Conservation (phyloP, 495 filamentous ascomycete genomes). For the Penicillium daleae region DNA sequence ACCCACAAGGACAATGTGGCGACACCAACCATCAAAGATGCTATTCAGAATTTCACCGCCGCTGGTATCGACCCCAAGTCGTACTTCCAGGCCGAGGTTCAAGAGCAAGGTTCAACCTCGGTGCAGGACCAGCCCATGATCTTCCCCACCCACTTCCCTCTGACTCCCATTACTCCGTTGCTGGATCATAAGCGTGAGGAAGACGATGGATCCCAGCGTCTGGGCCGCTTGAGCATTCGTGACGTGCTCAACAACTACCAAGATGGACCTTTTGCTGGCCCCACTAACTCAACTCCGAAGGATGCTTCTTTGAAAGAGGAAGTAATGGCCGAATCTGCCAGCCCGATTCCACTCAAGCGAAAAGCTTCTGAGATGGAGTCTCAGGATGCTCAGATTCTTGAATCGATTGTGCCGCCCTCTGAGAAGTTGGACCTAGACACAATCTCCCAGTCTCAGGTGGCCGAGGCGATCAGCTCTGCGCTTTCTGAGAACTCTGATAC, state of each 20-base stretch:
- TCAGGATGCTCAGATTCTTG: constrained; percentile 15
- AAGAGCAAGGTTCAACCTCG: background rate
- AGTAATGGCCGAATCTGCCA: background rate
- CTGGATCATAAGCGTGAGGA: constrained; percentile 7
- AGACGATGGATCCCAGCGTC: background rate
- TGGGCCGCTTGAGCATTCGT: constrained; percentile 6
- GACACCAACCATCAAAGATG: background rate
- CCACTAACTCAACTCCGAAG: background rate
- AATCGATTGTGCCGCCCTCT: constrained; percentile 16
- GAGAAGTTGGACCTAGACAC: constrained; percentile 34
- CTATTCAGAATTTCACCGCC: background rate
- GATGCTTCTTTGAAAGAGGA: background rate
- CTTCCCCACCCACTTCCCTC: constrained; percentile 15
- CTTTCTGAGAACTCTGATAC: constrained; percentile 20
- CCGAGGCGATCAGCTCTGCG: constrained; percentile 25
- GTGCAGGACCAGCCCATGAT: background rate
- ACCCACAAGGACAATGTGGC: background rate
- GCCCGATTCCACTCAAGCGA: constrained; percentile 33
- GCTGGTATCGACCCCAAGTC: background rate
- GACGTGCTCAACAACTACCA: constrained; percentile 9
- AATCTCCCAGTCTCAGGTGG: constrained; percentile 16
- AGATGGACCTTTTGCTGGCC: constrained; percentile 22
- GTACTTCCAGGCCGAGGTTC: background rate
- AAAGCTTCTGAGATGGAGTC: constrained; percentile 40
- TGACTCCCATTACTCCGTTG: constrained; percentile 9